phyloP scores from a whole-genome alignment of 2,329 filamentous ascomycete species.

The Graphilbum fragrans region DNA sequence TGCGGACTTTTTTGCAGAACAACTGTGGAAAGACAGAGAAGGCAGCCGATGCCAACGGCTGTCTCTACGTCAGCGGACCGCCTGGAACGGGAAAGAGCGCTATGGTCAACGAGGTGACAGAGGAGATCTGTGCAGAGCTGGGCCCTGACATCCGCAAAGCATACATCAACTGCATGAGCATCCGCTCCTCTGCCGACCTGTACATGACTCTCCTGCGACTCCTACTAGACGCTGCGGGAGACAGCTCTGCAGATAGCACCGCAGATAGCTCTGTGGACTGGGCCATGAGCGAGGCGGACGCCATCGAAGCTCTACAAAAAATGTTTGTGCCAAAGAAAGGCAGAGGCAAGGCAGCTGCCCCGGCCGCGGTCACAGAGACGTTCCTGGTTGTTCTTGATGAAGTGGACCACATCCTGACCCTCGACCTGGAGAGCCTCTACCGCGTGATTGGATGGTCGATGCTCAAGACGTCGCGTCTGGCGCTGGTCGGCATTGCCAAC shows the following conservation, averaged over 20 bases:
- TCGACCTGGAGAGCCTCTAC: constrained; percentile 83
- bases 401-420: constrained; percentile 82
- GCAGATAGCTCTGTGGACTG: constrained; percentile 28
- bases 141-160: constrained; percentile 46
- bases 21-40: not conserved
- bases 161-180: constrained; percentile 94
- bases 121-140: constrained; percentile 38
- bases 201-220: constrained; percentile 70
- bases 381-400: constrained; percentile 89
- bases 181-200: constrained; percentile 77
- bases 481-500: constrained; percentile 89
- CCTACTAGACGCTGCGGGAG: constrained; percentile 21
- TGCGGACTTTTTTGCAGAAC: constrained; percentile 55
- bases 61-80: constrained; percentile 88
- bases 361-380: constrained; percentile 26
- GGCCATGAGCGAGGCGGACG: constrained; percentile 52
- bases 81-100: constrained; percentile 96
- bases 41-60: constrained; percentile 39
- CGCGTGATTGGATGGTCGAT: constrained; percentile 95
- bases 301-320: constrained; percentile 53
- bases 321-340: constrained; percentile 54
- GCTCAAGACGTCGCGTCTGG: constrained; percentile 63
- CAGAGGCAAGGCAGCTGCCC: not conserved
- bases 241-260: not conserved
- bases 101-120: constrained; percentile 70